Evolutionary conservation across 495 filamentous ascomycete genomes (phyloP).

Genomic region (Penicillium verhagenii): DNA sequence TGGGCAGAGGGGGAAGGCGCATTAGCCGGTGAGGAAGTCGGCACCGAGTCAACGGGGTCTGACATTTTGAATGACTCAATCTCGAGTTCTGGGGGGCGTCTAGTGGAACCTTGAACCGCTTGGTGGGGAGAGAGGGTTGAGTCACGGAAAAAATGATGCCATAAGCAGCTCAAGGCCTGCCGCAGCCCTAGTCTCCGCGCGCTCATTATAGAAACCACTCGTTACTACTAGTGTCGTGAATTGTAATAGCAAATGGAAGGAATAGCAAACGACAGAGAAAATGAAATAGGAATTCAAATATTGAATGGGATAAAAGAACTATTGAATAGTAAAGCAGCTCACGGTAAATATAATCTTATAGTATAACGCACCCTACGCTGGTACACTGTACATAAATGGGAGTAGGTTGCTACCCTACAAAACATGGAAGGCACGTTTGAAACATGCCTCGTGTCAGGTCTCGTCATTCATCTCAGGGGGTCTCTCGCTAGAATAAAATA

Average conservation of each 20-base stretch:
- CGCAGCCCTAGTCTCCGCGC: slow-evolving; percentile 27
- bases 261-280: no score
- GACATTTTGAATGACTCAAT: slow-evolving; percentile 32
- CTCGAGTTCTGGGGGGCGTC: slow-evolving; percentile 14
- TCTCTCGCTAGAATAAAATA: slow-evolving; percentile 27
- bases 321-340: no score
- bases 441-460: slow-evolving; percentile 22
- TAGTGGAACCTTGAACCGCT: slow-evolving; percentile 24
- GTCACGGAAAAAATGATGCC: slow-evolving; percentile 43
- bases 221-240: no score
- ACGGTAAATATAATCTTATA: no score
- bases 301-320: no score
- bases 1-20: slow-evolving; percentile 15
- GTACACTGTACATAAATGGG: no score
- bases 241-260: not conserved
- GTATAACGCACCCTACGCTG: no score
- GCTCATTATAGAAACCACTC: slow-evolving; percentile 7
- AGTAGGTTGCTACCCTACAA: no score
- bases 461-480: slow-evolving; percentile 29
- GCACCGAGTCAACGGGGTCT: slow-evolving; percentile 27
- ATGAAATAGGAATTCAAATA: no score
- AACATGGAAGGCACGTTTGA: slow-evolving; percentile 1
- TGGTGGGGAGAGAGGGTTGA: slow-evolving; percentile 38
- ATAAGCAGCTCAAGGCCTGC: slow-evolving; percentile 33
- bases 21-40: slow-evolving; percentile 15